These are phyloP conservation scores for Mycosarcoma maydis DNA, from an alignment of 1,284 basidiomycete species.

Conservation along the genomic window DNA sequence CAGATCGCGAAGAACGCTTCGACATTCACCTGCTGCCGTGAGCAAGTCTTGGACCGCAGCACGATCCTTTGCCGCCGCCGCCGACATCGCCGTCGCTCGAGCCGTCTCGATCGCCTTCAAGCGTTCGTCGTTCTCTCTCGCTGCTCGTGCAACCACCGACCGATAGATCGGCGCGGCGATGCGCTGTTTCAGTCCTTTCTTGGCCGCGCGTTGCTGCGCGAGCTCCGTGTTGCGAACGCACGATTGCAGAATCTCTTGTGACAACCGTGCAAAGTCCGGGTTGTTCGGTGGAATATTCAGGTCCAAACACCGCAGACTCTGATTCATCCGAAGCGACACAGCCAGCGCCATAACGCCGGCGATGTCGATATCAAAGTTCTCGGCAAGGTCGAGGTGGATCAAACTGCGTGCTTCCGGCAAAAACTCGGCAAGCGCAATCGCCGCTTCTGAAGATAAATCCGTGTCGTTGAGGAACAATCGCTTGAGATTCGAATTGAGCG, in stretches of 20 bases:
- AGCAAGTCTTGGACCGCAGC: conserved; percentile 27
- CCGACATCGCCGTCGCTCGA: conserved; percentile 19
- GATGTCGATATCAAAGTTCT: conserved; percentile 75
- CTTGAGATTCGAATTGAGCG: conserved; percentile 89
- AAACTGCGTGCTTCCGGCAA: conserved; percentile 87
- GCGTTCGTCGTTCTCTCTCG: conserved; percentile 54
- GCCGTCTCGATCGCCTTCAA: conserved; percentile 40
- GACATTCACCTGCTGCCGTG: conserved; percentile 37
- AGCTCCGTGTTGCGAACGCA: conserved; percentile 75
- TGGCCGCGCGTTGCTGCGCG: conserved; percentile 48
- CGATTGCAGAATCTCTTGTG: conserved; percentile 73
- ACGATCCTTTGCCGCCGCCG: conserved; percentile 21
- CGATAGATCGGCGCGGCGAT: conserved; percentile 62
- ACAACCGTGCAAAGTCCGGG: conserved; percentile 79
- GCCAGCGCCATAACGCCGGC: conserved; percentile 92
- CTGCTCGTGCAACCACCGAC: conserved; percentile 54
- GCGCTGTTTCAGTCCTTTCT: conserved; percentile 50
- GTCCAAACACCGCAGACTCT: conserved; percentile 88
- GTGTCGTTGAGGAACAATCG: conserved; percentile 90
- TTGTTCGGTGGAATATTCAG: conserved; percentile 87
- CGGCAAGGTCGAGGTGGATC: conserved; percentile 76
- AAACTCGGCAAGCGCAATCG: conserved; percentile 95
- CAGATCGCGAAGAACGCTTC: conserved; percentile 43
- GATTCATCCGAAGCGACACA: conserved; percentile 82
- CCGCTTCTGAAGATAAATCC: conserved; percentile 81